phyloP scores from a whole-genome alignment of 345 rosid genomes.

The Tarenaya hassleriana region DNA sequence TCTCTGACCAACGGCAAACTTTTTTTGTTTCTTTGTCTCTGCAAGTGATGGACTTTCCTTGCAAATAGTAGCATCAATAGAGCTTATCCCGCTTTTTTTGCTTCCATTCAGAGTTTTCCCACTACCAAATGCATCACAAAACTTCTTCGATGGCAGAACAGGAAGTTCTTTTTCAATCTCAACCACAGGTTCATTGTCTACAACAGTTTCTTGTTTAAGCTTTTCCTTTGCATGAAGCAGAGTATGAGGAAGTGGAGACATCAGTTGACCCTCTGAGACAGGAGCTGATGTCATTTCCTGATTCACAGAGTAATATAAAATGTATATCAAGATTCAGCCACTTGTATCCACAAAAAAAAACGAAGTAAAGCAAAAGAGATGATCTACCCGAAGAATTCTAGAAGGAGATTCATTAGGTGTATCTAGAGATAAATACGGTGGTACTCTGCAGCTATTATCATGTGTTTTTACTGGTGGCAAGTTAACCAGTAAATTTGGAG shows the following conservation, averaged over 20 bases:
- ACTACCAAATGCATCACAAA: conserved; percentile 23
- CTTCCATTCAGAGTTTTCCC: conserved; percentile 29
- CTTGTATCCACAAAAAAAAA: neutral
- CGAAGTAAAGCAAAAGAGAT: conserved; percentile 15
- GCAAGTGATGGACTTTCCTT: conserved; percentile 28
- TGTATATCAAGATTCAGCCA: conserved; percentile 18
- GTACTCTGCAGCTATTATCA: conserved; percentile 37
- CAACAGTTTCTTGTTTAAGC: conserved; percentile 25
- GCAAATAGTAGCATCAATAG: conserved; percentile 20
- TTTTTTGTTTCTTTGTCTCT: conserved; percentile 38
- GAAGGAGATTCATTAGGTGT: conserved; percentile 41
- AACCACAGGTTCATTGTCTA: conserved; percentile 23
- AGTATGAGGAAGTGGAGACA: conserved; percentile 67
- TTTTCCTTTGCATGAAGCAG: conserved; percentile 37
- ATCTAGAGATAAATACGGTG: conserved; percentile 20
- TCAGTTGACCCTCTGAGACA: conserved; percentile 39
- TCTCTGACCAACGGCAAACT: conserved; percentile 20
- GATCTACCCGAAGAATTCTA: conserved; percentile 59
- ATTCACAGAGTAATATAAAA: conserved; percentile 27
- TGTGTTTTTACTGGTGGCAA: conserved; percentile 37
- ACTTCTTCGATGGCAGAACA: conserved; percentile 24
- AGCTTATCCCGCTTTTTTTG: conserved; percentile 30
- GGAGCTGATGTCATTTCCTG: conserved; percentile 62
- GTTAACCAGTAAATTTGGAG: conserved; percentile 57
- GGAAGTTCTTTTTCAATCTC: conserved; percentile 27